Conservation (phyloP, 176 grass and related monocot genomes). For the Avena sativa region DNA sequence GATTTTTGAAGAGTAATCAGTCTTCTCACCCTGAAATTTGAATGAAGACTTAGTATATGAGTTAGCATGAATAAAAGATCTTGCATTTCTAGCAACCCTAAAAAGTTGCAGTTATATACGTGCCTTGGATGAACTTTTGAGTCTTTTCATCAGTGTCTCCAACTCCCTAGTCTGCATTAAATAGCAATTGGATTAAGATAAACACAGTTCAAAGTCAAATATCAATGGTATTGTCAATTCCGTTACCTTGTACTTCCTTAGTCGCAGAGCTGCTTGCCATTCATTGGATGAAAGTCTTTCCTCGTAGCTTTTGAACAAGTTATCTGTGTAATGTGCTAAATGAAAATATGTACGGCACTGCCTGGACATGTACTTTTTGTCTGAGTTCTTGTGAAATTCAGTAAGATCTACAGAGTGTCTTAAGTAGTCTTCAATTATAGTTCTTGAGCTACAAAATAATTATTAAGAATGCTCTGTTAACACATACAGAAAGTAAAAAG, state of each 20-base stretch:
- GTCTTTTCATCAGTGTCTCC: constrained; percentile 83
- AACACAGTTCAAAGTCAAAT: constrained; percentile 32
- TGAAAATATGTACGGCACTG: constrained; percentile 85
- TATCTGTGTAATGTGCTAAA: constrained; percentile 91
- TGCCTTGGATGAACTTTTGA: constrained; percentile 85
- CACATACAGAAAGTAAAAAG: constrained; percentile 20
- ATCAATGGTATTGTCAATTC: constrained; percentile 17
- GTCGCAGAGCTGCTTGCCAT: constrained; percentile 90
- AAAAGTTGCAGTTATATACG: constrained; percentile 46
- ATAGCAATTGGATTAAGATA: constrained; percentile 37
- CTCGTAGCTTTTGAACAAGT: constrained; percentile 87
- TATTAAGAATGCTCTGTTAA: constrained; percentile 26
- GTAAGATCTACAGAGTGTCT: constrained; percentile 80
- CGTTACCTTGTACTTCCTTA: constrained; percentile 83
- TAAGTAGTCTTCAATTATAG: constrained; percentile 89
- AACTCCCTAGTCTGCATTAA: constrained; percentile 79
- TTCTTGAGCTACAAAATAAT: constrained; percentile 73
- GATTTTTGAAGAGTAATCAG: constrained; percentile 88
- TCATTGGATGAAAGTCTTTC: constrained; percentile 92
- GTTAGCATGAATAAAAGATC: constrained; percentile 15
- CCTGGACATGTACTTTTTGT: constrained; percentile 62
- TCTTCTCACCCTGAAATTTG: constrained; percentile 73
- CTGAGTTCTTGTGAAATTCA: constrained; percentile 56
- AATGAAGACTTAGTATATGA: constrained; percentile 31
- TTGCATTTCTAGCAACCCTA: constrained; percentile 1